These are phyloP conservation scores for Venturia nashicola DNA, from an alignment of 2,329 filamentous ascomycete genomes.

Conservation along the genomic window DNA sequence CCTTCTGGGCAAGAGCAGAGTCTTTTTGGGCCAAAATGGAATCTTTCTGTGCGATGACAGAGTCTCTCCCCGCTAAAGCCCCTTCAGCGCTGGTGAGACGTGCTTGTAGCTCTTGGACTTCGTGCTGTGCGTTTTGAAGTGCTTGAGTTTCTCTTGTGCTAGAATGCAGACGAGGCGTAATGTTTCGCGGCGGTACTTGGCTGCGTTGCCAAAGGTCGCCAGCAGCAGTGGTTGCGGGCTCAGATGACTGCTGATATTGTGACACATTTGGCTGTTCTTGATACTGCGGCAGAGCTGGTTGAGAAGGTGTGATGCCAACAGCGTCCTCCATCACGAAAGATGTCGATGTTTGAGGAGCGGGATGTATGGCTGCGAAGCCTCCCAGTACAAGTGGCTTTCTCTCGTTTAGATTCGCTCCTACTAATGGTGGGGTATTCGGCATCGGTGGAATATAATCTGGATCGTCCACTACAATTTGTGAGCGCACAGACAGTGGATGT, in stretches of 20 bases:
- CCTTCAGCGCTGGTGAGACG: neutral
- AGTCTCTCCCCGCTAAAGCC: conserved; percentile 1
- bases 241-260: neutral
- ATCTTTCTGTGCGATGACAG: conserved; percentile 4
- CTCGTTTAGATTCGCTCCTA: neutral
- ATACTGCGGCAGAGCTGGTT: neutral
- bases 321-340: conserved; percentile 1
- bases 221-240: neutral
- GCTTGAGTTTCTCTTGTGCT: neutral
- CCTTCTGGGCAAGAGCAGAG: neutral
- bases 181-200: neutral
- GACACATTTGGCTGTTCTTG: neutral
- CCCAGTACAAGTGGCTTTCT: neutral
- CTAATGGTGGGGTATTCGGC: conserved; percentile 4
- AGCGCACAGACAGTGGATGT: neutral
- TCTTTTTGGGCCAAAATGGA: neutral
- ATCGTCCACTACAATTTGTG: neutral
- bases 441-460: conserved; percentile 8
- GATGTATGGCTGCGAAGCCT: neutral
- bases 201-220: neutral
- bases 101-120: neutral
- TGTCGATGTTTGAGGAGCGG: neutral
- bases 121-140: neutral
- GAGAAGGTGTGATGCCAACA: neutral
- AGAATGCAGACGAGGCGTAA: neutral